Conservation (phyloP, 768 basidiomycete species). For the Tephrocybe sp. region DNA sequence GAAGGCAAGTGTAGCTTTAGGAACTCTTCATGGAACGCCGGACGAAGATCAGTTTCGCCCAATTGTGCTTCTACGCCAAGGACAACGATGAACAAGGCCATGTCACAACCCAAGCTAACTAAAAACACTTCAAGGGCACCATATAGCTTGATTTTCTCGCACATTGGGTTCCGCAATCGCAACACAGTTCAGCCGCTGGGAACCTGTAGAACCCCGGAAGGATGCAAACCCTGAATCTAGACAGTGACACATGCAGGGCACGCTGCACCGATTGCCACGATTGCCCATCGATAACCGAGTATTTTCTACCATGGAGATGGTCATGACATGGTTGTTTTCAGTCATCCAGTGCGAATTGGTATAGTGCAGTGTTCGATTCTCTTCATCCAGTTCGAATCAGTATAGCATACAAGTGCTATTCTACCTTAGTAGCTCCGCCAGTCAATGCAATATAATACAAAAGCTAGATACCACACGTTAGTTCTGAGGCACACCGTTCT, state of each 20-base stretch:
- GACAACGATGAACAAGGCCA: not conserved
- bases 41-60: too few relatives aligned
- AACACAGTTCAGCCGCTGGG: not conserved
- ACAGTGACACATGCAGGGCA: conserved; percentile 20
- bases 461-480: not conserved
- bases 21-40: not conserved
- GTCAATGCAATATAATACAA: not conserved
- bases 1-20: not conserved
- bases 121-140: not conserved
- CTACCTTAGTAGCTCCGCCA: too few relatives aligned
- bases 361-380: too few relatives aligned
- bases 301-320: not conserved
- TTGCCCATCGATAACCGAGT: conserved; percentile 20
- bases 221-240: conserved; percentile 4
- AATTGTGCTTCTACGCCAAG: too few relatives aligned
- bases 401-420: too few relatives aligned
- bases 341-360: too few relatives aligned
- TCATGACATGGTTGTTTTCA: not conserved
- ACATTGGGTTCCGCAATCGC: too few relatives aligned
- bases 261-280: conserved; percentile 17
- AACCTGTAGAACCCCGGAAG: not conserved
- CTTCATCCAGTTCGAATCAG: too few relatives aligned
- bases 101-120: too few relatives aligned
- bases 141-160: too few relatives aligned
- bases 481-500: not conserved